Evolutionary conservation across 768 basidiomycete genomes (phyloP).

Genomic region (Amanita exitialis): DNA sequence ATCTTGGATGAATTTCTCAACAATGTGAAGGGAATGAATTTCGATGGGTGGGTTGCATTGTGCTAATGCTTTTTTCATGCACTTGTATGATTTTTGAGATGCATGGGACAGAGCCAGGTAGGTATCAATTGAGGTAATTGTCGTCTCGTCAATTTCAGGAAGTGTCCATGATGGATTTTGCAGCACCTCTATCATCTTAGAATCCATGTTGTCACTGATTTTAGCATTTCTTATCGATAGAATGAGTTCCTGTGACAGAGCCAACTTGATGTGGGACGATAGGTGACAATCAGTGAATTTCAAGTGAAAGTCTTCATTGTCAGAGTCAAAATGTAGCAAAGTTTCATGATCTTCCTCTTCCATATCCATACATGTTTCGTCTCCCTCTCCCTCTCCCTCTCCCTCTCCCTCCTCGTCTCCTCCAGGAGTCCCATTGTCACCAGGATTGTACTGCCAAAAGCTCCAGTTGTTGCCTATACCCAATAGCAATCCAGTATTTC

Average conservation of each 20-base stretch:
- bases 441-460: neutral
- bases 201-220: constrained; percentile 3
- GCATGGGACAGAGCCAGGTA: neutral
- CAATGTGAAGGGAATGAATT: neutral
- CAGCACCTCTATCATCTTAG: neutral
- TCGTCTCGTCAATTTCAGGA: neutral
- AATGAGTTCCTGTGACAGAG: constrained; percentile 4
- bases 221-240: neutral
- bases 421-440: neutral
- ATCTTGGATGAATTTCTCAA: neutral
- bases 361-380: neutral
- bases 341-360: neutral
- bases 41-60: neutral
- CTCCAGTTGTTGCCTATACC: neutral
- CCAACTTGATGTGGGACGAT: neutral
- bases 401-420: neutral
- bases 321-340: neutral
- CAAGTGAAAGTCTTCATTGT: neutral
- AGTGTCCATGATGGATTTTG: neutral
- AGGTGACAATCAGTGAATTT: neutral
- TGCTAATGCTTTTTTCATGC: neutral
- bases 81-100: neutral
- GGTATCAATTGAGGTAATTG: neutral
- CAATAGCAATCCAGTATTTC: neutral
- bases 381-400: neutral